phyloP scores from a whole-genome alignment of 2,329 filamentous ascomycete species.

The Pseudovirgaria hyperparasitica region DNA sequence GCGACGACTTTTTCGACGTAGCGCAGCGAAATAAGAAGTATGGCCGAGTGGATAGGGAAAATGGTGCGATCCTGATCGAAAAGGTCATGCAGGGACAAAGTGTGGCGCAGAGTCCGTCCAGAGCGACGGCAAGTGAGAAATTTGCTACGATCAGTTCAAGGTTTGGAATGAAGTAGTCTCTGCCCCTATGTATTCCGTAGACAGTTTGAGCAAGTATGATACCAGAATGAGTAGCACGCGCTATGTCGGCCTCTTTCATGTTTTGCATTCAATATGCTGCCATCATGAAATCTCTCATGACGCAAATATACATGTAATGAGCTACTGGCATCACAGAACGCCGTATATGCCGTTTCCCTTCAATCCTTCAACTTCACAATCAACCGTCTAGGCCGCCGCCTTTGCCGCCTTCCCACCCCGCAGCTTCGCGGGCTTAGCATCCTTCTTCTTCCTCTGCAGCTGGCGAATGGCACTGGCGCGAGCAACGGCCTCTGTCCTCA shows the following conservation, averaged over 20 bases:
- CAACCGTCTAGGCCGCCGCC: slow-evolving; percentile 29
- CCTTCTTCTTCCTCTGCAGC: slow-evolving; percentile 69
- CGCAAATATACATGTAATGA: no score
- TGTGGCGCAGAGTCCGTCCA: slow-evolving; percentile 5
- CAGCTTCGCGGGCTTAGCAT: slow-evolving; percentile 57
- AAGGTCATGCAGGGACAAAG: slow-evolving; percentile 39
- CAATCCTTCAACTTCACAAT: slow-evolving; percentile 1
- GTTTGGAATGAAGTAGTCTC: slow-evolving; percentile 4
- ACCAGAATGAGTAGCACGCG: no score
- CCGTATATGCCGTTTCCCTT: slow-evolving; percentile 1
- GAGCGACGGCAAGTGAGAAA: slow-evolving; percentile 3
- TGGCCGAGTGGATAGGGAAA: slow-evolving; percentile 79
- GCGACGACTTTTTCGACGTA: slow-evolving; percentile 95
- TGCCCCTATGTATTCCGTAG: no score
- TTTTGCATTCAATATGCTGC: no score
- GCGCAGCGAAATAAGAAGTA: slow-evolving; percentile 86
- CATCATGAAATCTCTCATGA: no score
- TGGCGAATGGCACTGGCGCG: slow-evolving; percentile 76
- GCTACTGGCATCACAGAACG: no score
- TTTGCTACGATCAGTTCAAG: slow-evolving; percentile 4
- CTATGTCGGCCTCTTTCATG: no score
- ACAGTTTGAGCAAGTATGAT: no score
- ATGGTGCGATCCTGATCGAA: slow-evolving; percentile 79
- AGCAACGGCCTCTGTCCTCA: slow-evolving; percentile 55
- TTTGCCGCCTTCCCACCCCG: slow-evolving; percentile 70